Conservation (phyloP, 1,284 basidiomycete species). For the Spongiforma sp. region DNA sequence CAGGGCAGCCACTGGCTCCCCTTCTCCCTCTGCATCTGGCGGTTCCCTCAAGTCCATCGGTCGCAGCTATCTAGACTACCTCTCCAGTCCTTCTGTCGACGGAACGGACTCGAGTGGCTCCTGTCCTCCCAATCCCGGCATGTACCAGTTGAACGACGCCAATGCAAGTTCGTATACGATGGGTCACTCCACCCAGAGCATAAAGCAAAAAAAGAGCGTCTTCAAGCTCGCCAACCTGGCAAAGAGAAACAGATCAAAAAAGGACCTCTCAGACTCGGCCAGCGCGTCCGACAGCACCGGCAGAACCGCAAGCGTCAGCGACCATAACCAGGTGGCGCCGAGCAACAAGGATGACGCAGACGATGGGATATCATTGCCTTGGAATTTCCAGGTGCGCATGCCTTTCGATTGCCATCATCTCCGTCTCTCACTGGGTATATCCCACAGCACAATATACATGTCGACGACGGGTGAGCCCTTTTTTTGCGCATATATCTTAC, state of each 20-base stretch:
- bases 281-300: constrained; percentile 16
- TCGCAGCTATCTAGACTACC: constrained; percentile 15
- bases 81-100: constrained; percentile 36
- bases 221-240: constrained; percentile 33
- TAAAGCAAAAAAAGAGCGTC: constrained; percentile 31
- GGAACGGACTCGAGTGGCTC: constrained; percentile 35
- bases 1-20: constrained; percentile 17
- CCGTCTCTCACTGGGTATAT: constrained; percentile 2
- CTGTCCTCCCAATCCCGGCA: constrained; percentile 12
- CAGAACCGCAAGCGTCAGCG: constrained; percentile 20
- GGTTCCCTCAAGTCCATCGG: constrained; percentile 28
- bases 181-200: constrained; percentile 4
- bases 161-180: constrained; percentile 22
- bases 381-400: constrained; percentile 71
- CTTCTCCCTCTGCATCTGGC: constrained; percentile 35
- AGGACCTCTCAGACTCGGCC: constrained; percentile 33
- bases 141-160: constrained; percentile 23
- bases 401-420: not conserved
- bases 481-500: constrained; percentile 1
- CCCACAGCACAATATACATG: constrained; percentile 74
- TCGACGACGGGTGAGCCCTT: constrained; percentile 68
- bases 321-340: constrained; percentile 7
- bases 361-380: constrained; percentile 68
- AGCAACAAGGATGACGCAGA: constrained; percentile 56
- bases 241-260: constrained; percentile 44